Evolutionary conservation across 2,329 filamentous ascomycete genomes (phyloP), one percentile per base, ranked within the genome.

Genomic region (Monosporascus sp.): DNA sequence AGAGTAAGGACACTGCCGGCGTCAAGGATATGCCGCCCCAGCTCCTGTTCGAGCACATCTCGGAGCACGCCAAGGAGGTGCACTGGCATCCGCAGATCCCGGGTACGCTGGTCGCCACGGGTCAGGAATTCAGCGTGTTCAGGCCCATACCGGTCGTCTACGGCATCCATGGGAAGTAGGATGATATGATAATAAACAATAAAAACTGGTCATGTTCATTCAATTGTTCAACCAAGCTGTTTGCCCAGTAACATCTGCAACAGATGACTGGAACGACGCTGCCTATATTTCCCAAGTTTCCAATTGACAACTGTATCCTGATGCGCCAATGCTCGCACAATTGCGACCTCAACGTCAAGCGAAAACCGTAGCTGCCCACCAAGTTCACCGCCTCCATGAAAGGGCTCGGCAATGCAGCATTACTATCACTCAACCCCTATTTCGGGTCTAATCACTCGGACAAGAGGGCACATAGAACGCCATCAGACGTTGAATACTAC

Each of bases 71-170:
- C 53, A 97, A 97, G 81, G 94, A 99, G 74, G 76, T 92, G 38
- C 94, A 99, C 74, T 99, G 94, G 93, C 93, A 97, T 74, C 89
- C 88, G 37, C 94, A 99, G 76, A 96, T 97, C 68, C 89, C 91
- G 1, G 94, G 94, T 31, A 86, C 85, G 37, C 74, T 97, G 56
- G 86, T 97, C 73, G 91, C 91, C 2, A 99, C 94, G 1, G 94
- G 94, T 9, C 88, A 91, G 65, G 86, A 86, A 72, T 97, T 99
- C 72, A 89, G 87, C 66, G 85, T 91, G 48, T 89, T 92, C 73
- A 86, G 88, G 70, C 92, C 89, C 2, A 93, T 93, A 67, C 91
- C 87, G 69, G 88, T 92, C 52, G 67, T 92, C 79, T 70, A 67
- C 28, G 66, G 66, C 18, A 62, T 69, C 48, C 63, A 65, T 24